phyloP scores from a whole-genome alignment of 1,139 yeast species.

The Suzukiozyma palmioleophila region DNA sequence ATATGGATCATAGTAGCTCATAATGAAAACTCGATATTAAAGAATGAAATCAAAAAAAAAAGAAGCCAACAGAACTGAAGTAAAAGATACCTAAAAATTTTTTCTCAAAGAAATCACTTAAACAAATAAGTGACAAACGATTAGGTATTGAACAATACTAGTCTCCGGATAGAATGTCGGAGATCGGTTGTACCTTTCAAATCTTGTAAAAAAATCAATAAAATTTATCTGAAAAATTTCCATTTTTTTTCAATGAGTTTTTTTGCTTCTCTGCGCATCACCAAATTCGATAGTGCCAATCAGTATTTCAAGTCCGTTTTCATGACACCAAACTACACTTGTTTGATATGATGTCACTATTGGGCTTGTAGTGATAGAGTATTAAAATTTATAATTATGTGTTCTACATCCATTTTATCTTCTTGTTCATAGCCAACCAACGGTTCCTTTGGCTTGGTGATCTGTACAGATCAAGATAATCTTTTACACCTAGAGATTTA shows the following conservation, averaged over 20 bases:
- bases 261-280: conserved; percentile 1
- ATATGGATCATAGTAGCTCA: conserved; percentile 46
- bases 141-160: not conserved
- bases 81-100: not conserved
- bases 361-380: too few relatives aligned
- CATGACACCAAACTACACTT: too few relatives aligned
- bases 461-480: too few relatives aligned
- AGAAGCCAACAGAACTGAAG: not conserved
- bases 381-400: too few relatives aligned
- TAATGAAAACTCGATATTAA: conserved; percentile 10
- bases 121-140: conserved; percentile 2
- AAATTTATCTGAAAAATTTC: not conserved
- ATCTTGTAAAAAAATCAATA: not conserved
- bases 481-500: too few relatives aligned
- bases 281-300: not conserved
- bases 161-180: too few relatives aligned
- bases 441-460: too few relatives aligned
- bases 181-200: not conserved
- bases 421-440: too few relatives aligned
- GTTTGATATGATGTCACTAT: too few relatives aligned
- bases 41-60: conserved; percentile 2
- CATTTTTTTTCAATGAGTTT: not conserved
- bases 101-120: conserved; percentile 1
- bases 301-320: too few relatives aligned
- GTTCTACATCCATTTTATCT: too few relatives aligned